A percentile compares a stretch with the other conserved stretches of the same genome.
Conservation (phyloP, 2,329 filamentous ascomycete genomes). For the Verticillium nubilum region DNA sequence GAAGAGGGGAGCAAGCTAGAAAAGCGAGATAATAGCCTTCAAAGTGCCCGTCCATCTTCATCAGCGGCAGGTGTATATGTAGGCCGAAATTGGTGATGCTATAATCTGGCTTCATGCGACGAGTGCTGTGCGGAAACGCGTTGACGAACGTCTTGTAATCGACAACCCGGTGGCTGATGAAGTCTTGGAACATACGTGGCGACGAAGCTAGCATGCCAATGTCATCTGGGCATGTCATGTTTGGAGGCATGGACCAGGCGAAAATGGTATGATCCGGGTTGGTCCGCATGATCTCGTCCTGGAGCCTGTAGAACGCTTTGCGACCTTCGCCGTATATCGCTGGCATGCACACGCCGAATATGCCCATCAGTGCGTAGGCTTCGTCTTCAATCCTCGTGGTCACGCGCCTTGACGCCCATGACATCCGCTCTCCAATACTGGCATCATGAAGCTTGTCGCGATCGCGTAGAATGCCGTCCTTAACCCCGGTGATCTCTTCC, state of each 20-base stretch:
- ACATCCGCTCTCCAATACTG: conserved; percentile 7
- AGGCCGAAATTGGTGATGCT: background rate
- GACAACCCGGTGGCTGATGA: background rate
- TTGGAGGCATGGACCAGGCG: background rate
- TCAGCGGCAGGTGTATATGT: background rate
- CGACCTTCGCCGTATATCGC: conserved; percentile 25
- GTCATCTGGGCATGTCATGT: background rate
- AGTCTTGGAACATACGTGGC: background rate
- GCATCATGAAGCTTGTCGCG: conserved; percentile 4
- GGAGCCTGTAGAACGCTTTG: conserved; percentile 6
- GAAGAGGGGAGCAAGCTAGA: background rate
- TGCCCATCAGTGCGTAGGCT: conserved; percentile 24
- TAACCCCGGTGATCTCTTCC: background rate
- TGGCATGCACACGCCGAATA: conserved; percentile 27
- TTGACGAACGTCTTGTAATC: background rate
- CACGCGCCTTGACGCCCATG: conserved; percentile 21
- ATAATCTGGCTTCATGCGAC: background rate
- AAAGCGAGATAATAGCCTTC: background rate
- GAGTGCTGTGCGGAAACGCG: background rate
- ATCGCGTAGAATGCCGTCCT: background rate
- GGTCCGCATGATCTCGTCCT: conserved; percentile 7
- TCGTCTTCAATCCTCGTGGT: conserved; percentile 23
- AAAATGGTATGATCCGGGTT: conserved; percentile 5
- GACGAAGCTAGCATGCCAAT: background rate
- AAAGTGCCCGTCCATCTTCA: background rate